Evolutionary conservation across 495 filamentous ascomycete genomes (phyloP), one percentile per base, ranked within the genome.

Genomic region (Neurospora sp.): DNA sequence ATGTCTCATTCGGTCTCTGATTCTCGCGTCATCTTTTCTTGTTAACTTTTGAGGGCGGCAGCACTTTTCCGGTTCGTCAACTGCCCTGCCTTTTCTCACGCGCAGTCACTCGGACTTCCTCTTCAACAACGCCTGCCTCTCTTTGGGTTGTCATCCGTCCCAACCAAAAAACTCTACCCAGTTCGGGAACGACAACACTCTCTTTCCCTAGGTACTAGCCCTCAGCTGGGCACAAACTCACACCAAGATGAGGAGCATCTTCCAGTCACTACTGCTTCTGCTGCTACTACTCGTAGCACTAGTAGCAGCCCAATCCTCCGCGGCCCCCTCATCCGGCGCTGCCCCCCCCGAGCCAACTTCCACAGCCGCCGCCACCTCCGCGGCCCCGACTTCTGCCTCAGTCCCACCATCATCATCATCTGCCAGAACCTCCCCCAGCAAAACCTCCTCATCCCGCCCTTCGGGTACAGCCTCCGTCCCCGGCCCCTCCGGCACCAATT

Each of bases 391-490:
- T n/a, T n/a, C n/a, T n/a, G n/a, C 54, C 36, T 40, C 71, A 4
- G 24, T 36, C 36, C 43, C 70, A 19, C 54, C 43, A 48, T 9
- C n/a, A 6, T 1, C 43, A 0, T 21, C 43, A 8, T 73, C 70
- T 36, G 72, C 37, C 8, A 2, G 2, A 13, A 17, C 39, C 13
- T 17, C 39, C 39, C 39, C 39, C 39, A 39, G 38, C 11, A 39
- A 39, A 39, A 54, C 72, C 17, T 71, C 73, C 3, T 70, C 74
- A 17, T 72, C 36, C 71, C 73, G 73, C 39, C 73, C 77, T 17
- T 42, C 70, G 5, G 45, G 24, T n/a, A 73, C 73, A 11, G 69
- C 72, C 42, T 73, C 77, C 4, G 76, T 74, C 10, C 74, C 78
- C 15, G 59, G 70, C 34, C 70, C 72, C 8, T 24, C 31, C 0